Evolutionary conservation across 2,329 filamentous ascomycete genomes (phyloP), one percentile per base, ranked within the genome.

Genomic region (Trichoderma sp.): DNA sequence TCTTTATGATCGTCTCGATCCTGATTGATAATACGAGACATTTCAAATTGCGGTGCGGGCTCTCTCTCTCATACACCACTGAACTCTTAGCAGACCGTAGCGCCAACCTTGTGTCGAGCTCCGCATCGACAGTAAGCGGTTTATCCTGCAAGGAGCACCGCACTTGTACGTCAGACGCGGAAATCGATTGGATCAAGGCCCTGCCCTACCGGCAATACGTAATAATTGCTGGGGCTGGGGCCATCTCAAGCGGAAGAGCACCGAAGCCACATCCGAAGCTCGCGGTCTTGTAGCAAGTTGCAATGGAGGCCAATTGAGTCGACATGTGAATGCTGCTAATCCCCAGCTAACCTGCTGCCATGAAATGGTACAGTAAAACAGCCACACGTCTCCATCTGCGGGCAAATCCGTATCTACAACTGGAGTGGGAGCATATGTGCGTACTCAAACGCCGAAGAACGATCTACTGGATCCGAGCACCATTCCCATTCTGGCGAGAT

Each of bases 131-230:
- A 24, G 46, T 5, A 49, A 13, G 60, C 60, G 49, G 30, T 28
- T 64, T 64, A 32, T 64, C 43, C 60, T 64, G 61, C 61, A 56
- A 56, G 51, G 52, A 66, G 61, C 51, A 56, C 43, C 39, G 39
- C 11, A 34, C 32, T 34, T 34, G 32, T 43, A 43, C 52, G 52
- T 39, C 61, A 49, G 61, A 28, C 37, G 61, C 37, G 32, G 26
- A 58, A 46, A 32, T 46, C 32, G 7, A 43, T 37, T 37, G 11
- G 49, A 55, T 64, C n/a, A 34, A 39, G 28, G 30, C 18, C 37
- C 51, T 30, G 49, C 39, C 39, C 39, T 49, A 24, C 46, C 21
- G 21, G 46, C 4, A 49, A 55, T 43, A 21, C 32, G 49, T 43
- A 30, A 64, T 30, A n/a, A 43, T 8, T 43, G 37, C 54, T 32